Conservation (phyloP, 352 stramenopile species). For the Pythium apleroticum region DNA sequence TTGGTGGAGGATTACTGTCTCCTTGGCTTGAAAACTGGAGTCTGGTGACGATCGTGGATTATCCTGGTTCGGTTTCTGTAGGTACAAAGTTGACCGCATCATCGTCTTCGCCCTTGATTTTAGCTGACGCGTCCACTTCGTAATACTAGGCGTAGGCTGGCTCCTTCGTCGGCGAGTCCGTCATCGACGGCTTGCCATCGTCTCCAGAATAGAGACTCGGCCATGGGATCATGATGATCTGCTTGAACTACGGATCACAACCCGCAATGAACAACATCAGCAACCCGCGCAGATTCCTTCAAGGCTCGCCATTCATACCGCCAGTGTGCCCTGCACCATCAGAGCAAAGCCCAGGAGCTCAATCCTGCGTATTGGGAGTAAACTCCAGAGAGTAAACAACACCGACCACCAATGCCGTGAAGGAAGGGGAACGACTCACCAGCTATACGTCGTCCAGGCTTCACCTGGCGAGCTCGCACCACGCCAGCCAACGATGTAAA, state of each 20-base stretch:
- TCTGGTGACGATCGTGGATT: too few relatives aligned
- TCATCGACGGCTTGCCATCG: not conserved
- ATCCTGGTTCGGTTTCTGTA: too few relatives aligned
- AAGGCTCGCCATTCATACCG: slow-evolving; percentile 37
- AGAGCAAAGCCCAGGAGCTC: slow-evolving; percentile 68
- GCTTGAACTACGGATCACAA: slow-evolving; percentile 84
- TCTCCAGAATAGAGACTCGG: slow-evolving; percentile 45
- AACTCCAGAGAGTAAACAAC: too few relatives aligned
- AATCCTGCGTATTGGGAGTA: slow-evolving; percentile 39
- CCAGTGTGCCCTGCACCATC: slow-evolving; percentile 74
- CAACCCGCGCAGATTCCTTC: not conserved
- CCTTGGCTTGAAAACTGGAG: too few relatives aligned
- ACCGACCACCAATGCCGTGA: too few relatives aligned
- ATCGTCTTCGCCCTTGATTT: too few relatives aligned
- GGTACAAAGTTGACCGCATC: too few relatives aligned
- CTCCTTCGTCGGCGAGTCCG: not conserved
- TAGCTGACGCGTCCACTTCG: too few relatives aligned
- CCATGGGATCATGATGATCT: slow-evolving; percentile 55
- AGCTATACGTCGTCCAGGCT: slow-evolving; percentile 69
- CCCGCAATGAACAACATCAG: not conserved
- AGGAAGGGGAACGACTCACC: slow-evolving; percentile 29
- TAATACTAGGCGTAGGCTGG: not conserved
- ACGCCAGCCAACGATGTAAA: slow-evolving; percentile 70
- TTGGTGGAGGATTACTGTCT: too few relatives aligned
- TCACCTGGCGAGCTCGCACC: slow-evolving; percentile 53